Conservation (phyloP, 345 rosid species). For the Eutrema yunnanense region DNA sequence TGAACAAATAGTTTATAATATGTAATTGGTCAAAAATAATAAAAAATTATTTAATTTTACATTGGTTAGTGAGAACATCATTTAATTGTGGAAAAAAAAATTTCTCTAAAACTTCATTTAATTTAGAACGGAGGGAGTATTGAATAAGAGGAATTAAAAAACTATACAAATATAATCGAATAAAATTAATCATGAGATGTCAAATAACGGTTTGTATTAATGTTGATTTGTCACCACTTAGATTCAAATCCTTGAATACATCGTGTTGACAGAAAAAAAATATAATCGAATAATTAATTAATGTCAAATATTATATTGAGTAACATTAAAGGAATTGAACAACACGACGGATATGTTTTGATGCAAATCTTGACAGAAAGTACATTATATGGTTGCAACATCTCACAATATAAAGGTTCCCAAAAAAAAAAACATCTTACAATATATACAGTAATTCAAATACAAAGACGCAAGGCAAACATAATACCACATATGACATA, state of each 20-base stretch:
- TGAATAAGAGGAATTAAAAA: no score
- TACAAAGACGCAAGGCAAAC: conserved; percentile 4
- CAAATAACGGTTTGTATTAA: no score
- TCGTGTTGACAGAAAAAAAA: no score
- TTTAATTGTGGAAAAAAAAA: no score
- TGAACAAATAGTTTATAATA: no score
- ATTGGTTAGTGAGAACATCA: no score
- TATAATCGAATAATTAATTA: not conserved
- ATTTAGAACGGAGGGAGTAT: no score
- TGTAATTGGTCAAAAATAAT: no score
- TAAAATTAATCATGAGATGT: not conserved
- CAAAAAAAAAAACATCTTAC: no score
- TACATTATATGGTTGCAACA: not conserved
- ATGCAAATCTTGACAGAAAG: not conserved
- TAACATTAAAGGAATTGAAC: not conserved
- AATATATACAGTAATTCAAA: not conserved
- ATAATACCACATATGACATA: not conserved
- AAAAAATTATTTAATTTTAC: no score
- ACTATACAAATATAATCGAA: not conserved
- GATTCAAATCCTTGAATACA: no score
- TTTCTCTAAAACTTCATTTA: no score
- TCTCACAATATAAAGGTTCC: not conserved
- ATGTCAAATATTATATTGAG: not conserved
- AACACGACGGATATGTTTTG: not conserved
- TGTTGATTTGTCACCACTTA: not conserved